These are phyloP conservation scores for Aureobasidium mangrovei DNA, from an alignment of 2,329 filamentous ascomycete genomes.

Conservation along the genomic window DNA sequence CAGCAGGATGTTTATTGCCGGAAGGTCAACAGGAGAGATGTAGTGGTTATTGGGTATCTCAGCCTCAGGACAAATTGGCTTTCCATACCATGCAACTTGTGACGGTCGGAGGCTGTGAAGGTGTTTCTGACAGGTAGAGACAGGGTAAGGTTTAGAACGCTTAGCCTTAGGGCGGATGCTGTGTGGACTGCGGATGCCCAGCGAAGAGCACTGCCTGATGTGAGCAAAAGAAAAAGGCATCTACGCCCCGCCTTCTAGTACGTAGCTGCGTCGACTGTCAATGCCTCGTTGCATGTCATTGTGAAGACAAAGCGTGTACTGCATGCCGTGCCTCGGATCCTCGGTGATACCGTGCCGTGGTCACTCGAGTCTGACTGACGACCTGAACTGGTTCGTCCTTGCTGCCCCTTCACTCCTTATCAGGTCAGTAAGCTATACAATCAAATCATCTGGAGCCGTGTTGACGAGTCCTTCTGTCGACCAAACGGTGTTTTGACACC, in stretches of 20 bases:
- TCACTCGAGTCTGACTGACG: not conserved
- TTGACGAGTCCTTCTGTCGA: not conserved
- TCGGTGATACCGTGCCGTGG: not conserved
- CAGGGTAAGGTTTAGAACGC: not conserved
- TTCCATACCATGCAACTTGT: too few relatives aligned
- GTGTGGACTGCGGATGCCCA: too few relatives aligned
- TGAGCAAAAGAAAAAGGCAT: conserved; percentile 1
- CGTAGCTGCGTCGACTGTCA: not conserved
- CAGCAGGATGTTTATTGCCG: too few relatives aligned
- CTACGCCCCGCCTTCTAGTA: not conserved
- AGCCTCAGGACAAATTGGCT: too few relatives aligned
- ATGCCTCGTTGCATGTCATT: not conserved
- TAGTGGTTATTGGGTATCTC: too few relatives aligned
- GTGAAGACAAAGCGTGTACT: not conserved
- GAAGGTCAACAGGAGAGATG: too few relatives aligned
- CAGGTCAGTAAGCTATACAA: not conserved
- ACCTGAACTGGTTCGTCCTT: not conserved
- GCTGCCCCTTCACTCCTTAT: not conserved
- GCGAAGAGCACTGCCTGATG: not conserved
- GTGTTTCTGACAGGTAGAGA: not conserved
- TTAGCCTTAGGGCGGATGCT: not conserved
- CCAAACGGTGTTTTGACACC: not conserved
- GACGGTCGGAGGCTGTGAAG: too few relatives aligned
- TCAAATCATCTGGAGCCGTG: not conserved
- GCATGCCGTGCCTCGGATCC: not conserved